phyloP scores from a whole-genome alignment of 768 basidiomycete species.

The Kwoniella shandongensis region DNA sequence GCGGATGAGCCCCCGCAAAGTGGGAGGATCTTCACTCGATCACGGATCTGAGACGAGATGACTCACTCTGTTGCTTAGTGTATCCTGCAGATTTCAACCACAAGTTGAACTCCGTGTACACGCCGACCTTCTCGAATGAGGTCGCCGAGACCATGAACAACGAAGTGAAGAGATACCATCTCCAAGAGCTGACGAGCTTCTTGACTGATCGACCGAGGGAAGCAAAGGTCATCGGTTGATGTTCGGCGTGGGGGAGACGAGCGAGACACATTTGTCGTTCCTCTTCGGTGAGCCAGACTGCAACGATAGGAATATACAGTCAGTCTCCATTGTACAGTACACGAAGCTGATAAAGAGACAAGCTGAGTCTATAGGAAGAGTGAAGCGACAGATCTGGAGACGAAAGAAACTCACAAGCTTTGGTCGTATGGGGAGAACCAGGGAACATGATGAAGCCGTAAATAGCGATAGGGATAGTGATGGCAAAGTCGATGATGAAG shows the following conservation, averaged over 20 bases:
- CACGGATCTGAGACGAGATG: slow-evolving; percentile 1
- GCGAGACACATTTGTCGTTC: slow-evolving; percentile 34
- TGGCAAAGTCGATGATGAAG: slow-evolving; percentile 28
- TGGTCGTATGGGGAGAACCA: slow-evolving; percentile 65
- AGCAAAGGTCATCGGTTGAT: slow-evolving; percentile 25
- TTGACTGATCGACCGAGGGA: slow-evolving; percentile 20
- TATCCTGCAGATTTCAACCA: slow-evolving; percentile 34
- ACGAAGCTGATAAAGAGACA: background rate
- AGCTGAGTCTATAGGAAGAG: background rate
- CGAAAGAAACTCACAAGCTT: slow-evolving; percentile 19
- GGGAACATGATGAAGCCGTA: slow-evolving; percentile 74
- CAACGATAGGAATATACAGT: slow-evolving; percentile 19
- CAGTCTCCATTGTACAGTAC: background rate
- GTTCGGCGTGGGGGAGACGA: slow-evolving; percentile 30
- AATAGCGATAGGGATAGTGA: slow-evolving; percentile 65
- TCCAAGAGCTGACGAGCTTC: slow-evolving; percentile 18
- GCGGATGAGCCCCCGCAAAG: too few relatives aligned
- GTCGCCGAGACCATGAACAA: slow-evolving; percentile 33
- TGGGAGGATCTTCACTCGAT: too few relatives aligned
- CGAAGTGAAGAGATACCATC: slow-evolving; percentile 33
- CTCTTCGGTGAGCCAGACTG: slow-evolving; percentile 64
- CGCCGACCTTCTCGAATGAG: slow-evolving; percentile 31
- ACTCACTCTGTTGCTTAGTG: slow-evolving; percentile 19
- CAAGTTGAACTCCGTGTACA: slow-evolving; percentile 27
- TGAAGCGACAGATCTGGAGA: background rate